Conservation (phyloP, 345 rosid genomes). For the Brassica napus region Da-Ae NC_063448.1:18242501-18243000, state of each 20-base stretch:
- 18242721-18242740: slow-evolving; percentile 51
- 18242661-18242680: slow-evolving; percentile 48
- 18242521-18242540: too few relatives aligned
- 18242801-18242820: too few relatives aligned
- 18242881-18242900: too few relatives aligned
- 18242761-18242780: slow-evolving; percentile 45
- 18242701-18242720: slow-evolving; percentile 44
- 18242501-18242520: too few relatives aligned
- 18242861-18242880: too few relatives aligned
- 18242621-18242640: slow-evolving; percentile 44
- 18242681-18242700: slow-evolving; percentile 56
- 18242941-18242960: too few relatives aligned
- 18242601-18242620: slow-evolving; percentile 55
- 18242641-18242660: slow-evolving; percentile 10
- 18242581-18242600: slow-evolving; percentile 41
- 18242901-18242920: too few relatives aligned
- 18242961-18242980: too few relatives aligned
- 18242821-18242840: too few relatives aligned
- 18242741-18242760: slow-evolving; percentile 50
- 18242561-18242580: slow-evolving; percentile 35
- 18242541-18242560: background rate
- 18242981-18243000: too few relatives aligned
- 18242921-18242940: too few relatives aligned
- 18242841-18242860: too few relatives aligned
- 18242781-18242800: slow-evolving; percentile 34